Percentiles rank a stretch among this genome's conserved stretches.
Conservation (phyloP, 805 yeast species). For the Sungouiozyma intestinalis region DNA sequence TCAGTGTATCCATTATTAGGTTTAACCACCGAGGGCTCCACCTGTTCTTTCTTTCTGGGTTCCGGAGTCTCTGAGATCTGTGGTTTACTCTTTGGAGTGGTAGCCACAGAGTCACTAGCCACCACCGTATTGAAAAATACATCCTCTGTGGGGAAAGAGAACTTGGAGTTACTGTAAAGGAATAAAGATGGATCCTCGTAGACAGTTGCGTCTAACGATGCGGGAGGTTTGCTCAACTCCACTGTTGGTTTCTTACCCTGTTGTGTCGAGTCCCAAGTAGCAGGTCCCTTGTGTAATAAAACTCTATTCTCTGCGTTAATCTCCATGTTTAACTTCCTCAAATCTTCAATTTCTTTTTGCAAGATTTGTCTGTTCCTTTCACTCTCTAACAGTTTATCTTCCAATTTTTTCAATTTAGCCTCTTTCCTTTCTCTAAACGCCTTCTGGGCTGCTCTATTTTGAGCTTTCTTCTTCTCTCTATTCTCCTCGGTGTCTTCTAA, state of each 20-base stretch:
- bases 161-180: conserved; percentile 6
- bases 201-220: neutral
- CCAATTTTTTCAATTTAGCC: conserved; percentile 56
- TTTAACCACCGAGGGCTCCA: conserved; percentile 1
- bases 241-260: too few relatives aligned
- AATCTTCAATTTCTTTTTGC: conserved; percentile 37
- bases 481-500: conserved; percentile 27
- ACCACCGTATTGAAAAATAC: conserved; percentile 20
- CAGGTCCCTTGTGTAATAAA: conserved; percentile 22
- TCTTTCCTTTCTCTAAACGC: conserved; percentile 80
- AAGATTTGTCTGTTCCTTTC: conserved; percentile 45
- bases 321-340: conserved; percentile 45
- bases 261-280: neutral
- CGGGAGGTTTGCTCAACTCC: neutral
- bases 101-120: neutral
- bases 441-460: conserved; percentile 77
- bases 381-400: conserved; percentile 44
- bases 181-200: neutral
- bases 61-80: too few relatives aligned
- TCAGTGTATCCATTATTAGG: conserved; percentile 8
- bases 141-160: conserved; percentile 24
- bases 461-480: conserved; percentile 56
- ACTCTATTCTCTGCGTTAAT: conserved; percentile 59
- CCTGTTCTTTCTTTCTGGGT: neutral
- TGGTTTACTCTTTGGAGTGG: neutral